Evolutionary conservation across 2,329 filamentous ascomycete species (phyloP).

Genomic region (Penicillium sp.): DNA sequence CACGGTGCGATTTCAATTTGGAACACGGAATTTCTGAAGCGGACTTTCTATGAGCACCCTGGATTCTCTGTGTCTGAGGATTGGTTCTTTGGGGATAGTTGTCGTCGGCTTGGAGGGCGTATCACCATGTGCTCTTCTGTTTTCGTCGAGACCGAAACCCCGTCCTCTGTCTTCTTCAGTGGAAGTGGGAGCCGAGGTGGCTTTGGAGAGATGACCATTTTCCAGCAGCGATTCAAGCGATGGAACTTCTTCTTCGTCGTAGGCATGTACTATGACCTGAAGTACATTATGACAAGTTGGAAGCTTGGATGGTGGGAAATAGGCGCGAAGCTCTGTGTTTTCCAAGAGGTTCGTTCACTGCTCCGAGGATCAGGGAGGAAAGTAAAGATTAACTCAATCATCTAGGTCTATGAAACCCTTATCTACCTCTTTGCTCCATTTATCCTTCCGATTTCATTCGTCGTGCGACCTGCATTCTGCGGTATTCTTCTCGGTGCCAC

Average conservation of each 20-base stretch:
- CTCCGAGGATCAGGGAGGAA: too few relatives aligned
- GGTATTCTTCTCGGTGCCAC: conserved; percentile 39
- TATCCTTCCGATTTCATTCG: conserved; percentile 47
- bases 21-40: conserved; percentile 48
- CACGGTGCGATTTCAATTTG: conserved; percentile 53
- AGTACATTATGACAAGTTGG: conserved; percentile 49
- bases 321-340: conserved; percentile 51
- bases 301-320: conserved; percentile 51
- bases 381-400: too few relatives aligned
- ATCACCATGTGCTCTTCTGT: conserved; percentile 52
- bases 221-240: conserved; percentile 50
- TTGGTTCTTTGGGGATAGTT: conserved; percentile 54
- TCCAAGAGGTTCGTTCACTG: conserved; percentile 38
- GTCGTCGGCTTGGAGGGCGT: conserved; percentile 45
- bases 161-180: conserved; percentile 44
- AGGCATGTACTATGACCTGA: conserved; percentile 49
- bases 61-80: conserved; percentile 53
- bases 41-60: conserved; percentile 49
- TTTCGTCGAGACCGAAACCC: conserved; percentile 54
- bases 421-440: conserved; percentile 49
- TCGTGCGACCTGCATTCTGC: conserved; percentile 43
- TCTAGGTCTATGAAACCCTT: conserved; percentile 44
- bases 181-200: conserved; percentile 45
- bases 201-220: conserved; percentile 55
- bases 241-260: conserved; percentile 56